Evolutionary conservation across 176 grass and related monocot genomes (phyloP), one percentile per base, ranked within the genome.

Genomic region (Hyparrhenia diplandra): DNA sequence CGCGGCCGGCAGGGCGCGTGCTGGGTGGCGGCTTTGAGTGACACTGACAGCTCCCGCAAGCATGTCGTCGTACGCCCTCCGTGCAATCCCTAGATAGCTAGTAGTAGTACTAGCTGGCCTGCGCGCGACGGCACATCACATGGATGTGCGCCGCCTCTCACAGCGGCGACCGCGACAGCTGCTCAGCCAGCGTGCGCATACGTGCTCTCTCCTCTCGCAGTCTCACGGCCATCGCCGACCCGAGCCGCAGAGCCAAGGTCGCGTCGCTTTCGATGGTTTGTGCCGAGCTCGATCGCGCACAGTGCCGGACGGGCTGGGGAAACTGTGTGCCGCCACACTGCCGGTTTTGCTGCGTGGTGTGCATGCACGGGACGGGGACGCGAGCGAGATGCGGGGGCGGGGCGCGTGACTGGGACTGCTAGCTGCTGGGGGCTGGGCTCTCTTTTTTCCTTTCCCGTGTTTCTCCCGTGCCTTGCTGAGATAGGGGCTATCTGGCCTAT

Each of bases 41-140:
- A n/a, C n/a, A 51, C 17, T 51, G 47, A 51, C 47, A 18, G 47
- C 47, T 51, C 47, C 51, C 54, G 27, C 68, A 37, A 18, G 71
- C 69, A 58, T n/a, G n/a, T n/a, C 57, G 55, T 36, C 43, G 43
- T 46, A 37, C 71, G 8, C 51, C 20, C 36, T 41, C 6, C n/a
- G 45, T 47, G 65, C 6, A 21, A 10, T n/a, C 8, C 52, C n/a
- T n/a, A n/a, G n/a, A n/a, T n/a, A n/a, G n/a, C n/a, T n/a, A n/a
- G n/a, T n/a, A n/a, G n/a, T n/a, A n/a, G n/a, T n/a, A n/a, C n/a
- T n/a, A n/a, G n/a, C n/a, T n/a, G 64, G 41, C 83, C 57, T 32
- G 75, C 30, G 30, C 42, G 41, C 75, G 75, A 79, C 67, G 83
- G 83, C 75, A 31, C n/a, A 1, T 39, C 66, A 63, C 42, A 69